These are phyloP conservation scores for Neurospora sp. DNA, from an alignment of 495 filamentous ascomycete genomes.

Conservation along the genomic window DNA sequence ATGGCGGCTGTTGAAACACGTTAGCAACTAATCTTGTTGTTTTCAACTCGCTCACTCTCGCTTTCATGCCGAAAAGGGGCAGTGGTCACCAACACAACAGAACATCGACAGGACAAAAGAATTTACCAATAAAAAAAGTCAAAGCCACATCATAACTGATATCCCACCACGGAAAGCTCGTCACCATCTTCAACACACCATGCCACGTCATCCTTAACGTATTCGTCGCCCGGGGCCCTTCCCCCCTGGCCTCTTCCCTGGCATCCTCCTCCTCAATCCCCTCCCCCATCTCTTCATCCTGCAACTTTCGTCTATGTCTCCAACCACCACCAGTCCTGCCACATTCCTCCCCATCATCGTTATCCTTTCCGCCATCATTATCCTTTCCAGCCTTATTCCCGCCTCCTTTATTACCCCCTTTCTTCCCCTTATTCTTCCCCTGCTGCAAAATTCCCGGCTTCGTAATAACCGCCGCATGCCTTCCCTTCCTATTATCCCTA, in stretches of 20 bases:
- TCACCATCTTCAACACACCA: constrained; percentile 48
- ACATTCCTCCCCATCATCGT: not conserved
- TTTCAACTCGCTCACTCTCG: not conserved
- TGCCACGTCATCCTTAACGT: constrained; percentile 26
- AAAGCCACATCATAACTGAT: constrained; percentile 57
- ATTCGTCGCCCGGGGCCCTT: constrained; percentile 36
- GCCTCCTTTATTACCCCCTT: not conserved
- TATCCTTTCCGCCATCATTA: not conserved
- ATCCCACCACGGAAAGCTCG: constrained; percentile 55
- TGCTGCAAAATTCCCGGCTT: constrained; percentile 2
- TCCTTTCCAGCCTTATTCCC: not conserved
- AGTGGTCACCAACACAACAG: not conserved
- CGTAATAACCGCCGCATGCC: constrained; percentile 48
- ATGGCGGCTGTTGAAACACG: constrained; percentile 29
- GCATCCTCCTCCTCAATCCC: not conserved
- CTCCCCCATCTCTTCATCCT: not conserved
- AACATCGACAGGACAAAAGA: no score
- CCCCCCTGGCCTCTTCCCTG: constrained; percentile 16
- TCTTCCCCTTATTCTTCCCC: not conserved
- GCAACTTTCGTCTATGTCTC: not conserved
- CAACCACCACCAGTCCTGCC: not conserved
- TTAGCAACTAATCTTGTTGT: not conserved
- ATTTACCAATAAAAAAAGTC: constrained; percentile 49
- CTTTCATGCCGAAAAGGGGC: not conserved
- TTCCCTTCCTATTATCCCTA: constrained; percentile 61